phyloP scores from a whole-genome alignment of 768 basidiomycete species.

The Mycena olivaceomarginata region DNA sequence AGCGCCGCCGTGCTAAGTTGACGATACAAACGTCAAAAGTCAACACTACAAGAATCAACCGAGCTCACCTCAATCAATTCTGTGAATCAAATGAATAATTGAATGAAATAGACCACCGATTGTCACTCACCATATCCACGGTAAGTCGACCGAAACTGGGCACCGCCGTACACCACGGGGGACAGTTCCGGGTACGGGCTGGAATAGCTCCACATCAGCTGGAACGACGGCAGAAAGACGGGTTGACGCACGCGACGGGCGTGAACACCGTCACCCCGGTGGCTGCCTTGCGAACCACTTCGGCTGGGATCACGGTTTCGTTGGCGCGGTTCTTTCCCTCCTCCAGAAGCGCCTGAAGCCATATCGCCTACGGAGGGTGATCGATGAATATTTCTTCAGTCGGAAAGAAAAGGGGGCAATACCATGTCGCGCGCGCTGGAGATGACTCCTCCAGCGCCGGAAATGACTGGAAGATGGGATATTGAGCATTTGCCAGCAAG shows the following conservation, averaged over 20 bases:
- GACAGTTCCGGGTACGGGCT: slow-evolving; percentile 48
- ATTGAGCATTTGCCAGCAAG: neutral
- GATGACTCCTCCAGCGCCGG: slow-evolving; percentile 56
- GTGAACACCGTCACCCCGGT: slow-evolving; percentile 47
- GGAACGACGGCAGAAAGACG: neutral
- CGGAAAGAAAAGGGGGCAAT: neutral
- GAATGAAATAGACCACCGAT: slow-evolving; percentile 33
- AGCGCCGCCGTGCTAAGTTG: slow-evolving; percentile 43
- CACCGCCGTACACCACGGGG: slow-evolving; percentile 50
- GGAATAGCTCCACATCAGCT: too few species aligned
- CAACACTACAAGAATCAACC: too few species aligned
- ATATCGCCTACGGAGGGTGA: slow-evolving; percentile 47
- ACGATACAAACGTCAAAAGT: neutral
- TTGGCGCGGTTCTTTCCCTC: slow-evolving; percentile 50
- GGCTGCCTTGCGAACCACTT: slow-evolving; percentile 47
- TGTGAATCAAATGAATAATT: slow-evolving; percentile 14
- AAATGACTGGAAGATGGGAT: slow-evolving; percentile 39
- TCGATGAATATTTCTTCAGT: neutral
- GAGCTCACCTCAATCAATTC: slow-evolving; percentile 41
- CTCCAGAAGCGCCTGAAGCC: slow-evolving; percentile 53
- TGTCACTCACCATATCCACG: slow-evolving; percentile 48
- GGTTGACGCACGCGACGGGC: slow-evolving; percentile 43
- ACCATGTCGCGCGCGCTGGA: slow-evolving; percentile 53
- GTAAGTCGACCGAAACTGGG: slow-evolving; percentile 48
- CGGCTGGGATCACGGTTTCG: slow-evolving; percentile 49